Conservation (phyloP, 2,329 filamentous ascomycete species). For the Aotearoamyces nothofagi region DNA sequence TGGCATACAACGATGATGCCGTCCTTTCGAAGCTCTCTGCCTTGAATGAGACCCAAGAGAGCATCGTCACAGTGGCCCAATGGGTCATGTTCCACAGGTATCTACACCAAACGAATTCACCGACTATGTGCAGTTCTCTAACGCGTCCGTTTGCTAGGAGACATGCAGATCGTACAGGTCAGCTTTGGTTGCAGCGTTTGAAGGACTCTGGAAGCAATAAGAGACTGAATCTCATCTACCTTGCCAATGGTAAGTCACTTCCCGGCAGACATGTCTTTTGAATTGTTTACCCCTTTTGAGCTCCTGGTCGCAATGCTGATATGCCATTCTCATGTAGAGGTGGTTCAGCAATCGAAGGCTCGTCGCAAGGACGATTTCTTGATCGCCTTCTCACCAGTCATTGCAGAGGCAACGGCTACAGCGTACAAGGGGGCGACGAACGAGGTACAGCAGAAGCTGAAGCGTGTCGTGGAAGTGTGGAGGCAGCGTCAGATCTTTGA, state of each 20-base stretch:
- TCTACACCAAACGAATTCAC: too few species aligned
- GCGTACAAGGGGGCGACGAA: conserved; percentile 81
- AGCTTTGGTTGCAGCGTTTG: conserved; percentile 80
- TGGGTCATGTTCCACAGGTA: conserved; percentile 99
- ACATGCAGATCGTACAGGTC: conserved; percentile 81
- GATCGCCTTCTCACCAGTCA: conserved; percentile 76
- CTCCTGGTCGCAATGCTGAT: conserved; percentile 8
- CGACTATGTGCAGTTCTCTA: too few species aligned
- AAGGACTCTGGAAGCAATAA: conserved; percentile 79
- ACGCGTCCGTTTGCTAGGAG: too few species aligned
- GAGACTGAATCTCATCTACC: conserved; percentile 79
- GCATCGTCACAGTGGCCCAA: conserved; percentile 89
- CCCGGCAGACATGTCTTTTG: too few species aligned
- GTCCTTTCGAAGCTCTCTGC: conserved; percentile 89
- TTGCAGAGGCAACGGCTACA: conserved; percentile 77
- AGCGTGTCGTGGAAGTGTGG: conserved; percentile 90
- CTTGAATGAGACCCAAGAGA: conserved; percentile 93
- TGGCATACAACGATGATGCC: conserved; percentile 94
- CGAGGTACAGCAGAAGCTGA: conserved; percentile 77
- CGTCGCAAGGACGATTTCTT: conserved; percentile 88
- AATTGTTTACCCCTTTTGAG: too few species aligned
- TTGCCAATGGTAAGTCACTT: conserved; percentile 68
- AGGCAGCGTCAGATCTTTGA: conserved; percentile 77
- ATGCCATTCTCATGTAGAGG: conserved; percentile 41
- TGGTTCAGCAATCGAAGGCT: conserved; percentile 90